Conservation (phyloP, 305 asterid species). For the Solanum hybrid region DNA sequence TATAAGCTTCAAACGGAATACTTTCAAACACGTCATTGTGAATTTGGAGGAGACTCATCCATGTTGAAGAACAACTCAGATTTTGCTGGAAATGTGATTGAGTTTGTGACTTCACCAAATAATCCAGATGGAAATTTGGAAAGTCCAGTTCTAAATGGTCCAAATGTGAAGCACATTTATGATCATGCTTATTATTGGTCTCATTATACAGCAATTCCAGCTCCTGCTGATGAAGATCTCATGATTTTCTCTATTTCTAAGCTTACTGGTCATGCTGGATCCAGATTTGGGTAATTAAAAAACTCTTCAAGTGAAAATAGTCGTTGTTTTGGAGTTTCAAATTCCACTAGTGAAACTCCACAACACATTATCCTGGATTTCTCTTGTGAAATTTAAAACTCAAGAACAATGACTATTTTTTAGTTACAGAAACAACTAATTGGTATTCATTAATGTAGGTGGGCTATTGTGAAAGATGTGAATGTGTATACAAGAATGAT, state of each 20-base stretch:
- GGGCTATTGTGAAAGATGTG: slow-evolving; percentile 62
- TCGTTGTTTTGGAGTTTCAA: neutral
- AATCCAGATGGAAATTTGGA: slow-evolving; percentile 55
- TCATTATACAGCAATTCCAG: slow-evolving; percentile 53
- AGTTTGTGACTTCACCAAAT: slow-evolving; percentile 69
- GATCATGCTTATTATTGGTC: slow-evolving; percentile 82
- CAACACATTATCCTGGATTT: neutral
- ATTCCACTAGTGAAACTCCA: neutral
- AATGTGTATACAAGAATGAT: slow-evolving; percentile 34
- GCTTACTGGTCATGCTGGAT: slow-evolving; percentile 80
- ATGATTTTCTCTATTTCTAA: slow-evolving; percentile 61
- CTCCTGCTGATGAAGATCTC: slow-evolving; percentile 54
- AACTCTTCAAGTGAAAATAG: neutral
- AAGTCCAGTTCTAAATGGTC: slow-evolving; percentile 29
- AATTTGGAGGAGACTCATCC: slow-evolving; percentile 42
- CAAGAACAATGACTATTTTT: neutral
- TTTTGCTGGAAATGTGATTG: slow-evolving; percentile 27
- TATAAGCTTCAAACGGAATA: slow-evolving; percentile 42
- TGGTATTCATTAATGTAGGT: neutral
- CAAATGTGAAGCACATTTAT: slow-evolving; percentile 23
- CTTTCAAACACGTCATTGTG: slow-evolving; percentile 32
- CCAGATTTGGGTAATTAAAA: slow-evolving; percentile 45
- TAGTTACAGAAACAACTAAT: neutral
- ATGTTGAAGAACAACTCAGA: slow-evolving; percentile 19
- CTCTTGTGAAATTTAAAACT: neutral